Conservation (phyloP, 1,284 basidiomycete genomes). For the Ganoderma multipileum region DNA sequence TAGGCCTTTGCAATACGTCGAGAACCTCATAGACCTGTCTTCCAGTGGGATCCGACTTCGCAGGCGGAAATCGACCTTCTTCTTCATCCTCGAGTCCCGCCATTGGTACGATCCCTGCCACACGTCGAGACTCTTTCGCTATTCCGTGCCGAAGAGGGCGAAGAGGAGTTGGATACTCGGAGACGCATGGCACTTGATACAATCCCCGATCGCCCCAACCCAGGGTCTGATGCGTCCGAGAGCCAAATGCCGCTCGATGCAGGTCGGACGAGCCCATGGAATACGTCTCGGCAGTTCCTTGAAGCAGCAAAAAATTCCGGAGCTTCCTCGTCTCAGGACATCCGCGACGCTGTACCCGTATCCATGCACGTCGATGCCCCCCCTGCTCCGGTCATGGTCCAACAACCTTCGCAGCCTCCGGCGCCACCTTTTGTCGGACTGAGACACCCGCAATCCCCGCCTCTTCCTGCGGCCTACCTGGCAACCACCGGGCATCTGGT, state of each 20-base stretch:
- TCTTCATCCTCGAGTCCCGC: constrained; percentile 79
- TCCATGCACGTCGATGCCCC: constrained; percentile 27
- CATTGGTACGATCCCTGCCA: constrained; percentile 73
- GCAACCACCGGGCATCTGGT: background rate
- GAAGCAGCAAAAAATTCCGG: constrained; percentile 15
- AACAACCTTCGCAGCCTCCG: background rate
- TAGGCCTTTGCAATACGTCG: background rate
- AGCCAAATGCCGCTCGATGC: constrained; percentile 8
- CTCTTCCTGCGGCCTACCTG: background rate
- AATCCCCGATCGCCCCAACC: constrained; percentile 11
- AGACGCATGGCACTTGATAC: constrained; percentile 46
- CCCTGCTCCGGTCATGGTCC: background rate
- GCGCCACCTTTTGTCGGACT: constrained; percentile 2
- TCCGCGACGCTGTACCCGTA: background rate
- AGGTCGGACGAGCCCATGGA: constrained; percentile 6
- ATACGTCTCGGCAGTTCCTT: background rate
- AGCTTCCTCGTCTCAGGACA: constrained; percentile 6
- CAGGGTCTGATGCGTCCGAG: constrained; percentile 11
- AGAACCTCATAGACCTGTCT: constrained; percentile 11
- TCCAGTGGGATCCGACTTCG: constrained; percentile 28
- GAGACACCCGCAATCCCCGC: background rate
- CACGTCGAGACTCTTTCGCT: constrained; percentile 65
- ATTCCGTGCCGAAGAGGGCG: constrained; percentile 64
- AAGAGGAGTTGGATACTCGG: constrained; percentile 61
- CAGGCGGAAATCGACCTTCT: constrained; percentile 64